Base-by-base conservation (phyloP, 2,329 filamentous ascomycete genomes). In the Colletotrichum sp. region DNA sequence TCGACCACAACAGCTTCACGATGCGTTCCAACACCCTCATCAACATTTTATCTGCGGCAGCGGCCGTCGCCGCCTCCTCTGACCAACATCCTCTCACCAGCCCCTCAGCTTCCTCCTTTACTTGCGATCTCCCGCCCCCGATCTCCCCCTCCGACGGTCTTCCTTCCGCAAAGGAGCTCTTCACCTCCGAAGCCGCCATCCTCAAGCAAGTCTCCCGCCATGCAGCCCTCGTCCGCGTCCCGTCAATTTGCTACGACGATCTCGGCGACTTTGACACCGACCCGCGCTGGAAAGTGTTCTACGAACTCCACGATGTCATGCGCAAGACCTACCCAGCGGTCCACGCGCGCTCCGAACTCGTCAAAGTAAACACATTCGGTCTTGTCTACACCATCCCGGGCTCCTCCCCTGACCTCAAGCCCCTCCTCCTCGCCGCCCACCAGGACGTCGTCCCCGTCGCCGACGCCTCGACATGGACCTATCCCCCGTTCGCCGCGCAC, bases 281-380 rank as follows among this genome's bases (percentile, higher is more conserved):
- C 78, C 81, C 86, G 69, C 85, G 90, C 68, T 92, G 90, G 90
- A 83, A 88, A 39, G 86, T 89, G 0, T 91, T 91, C 78, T 87
- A 88, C 63, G 83, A 87, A 9, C 84, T 92, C 9, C 87, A 90
- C 67, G 79, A 86, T 4, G 88, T 88, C 36, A 81, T 92, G 6
- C 82, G 84, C 57, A 80, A 84, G 72, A 86, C 88, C 0, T 92
- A 91, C 75, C 90, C 90, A 5, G 82, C 82, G 85, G 85, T 83
- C 8, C 85, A 89, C 76, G 80, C 85, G 49, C 82, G 84, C 30
- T 86, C 87, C 72, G 81, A 80, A 39, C 79, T 90, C 10, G 90
- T 92, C 74, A 91, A 89, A 62, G 85, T 93, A 72, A 93, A 94
- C 80, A 91, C 88, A 0, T 89, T 93, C 55, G 92, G 92, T 15